A percentile compares a stretch with the other conserved stretches of the same genome.
Evolutionary conservation across 1,139 yeast genomes (phyloP).

Genomic region (Arxiozyma bovina): DNA sequence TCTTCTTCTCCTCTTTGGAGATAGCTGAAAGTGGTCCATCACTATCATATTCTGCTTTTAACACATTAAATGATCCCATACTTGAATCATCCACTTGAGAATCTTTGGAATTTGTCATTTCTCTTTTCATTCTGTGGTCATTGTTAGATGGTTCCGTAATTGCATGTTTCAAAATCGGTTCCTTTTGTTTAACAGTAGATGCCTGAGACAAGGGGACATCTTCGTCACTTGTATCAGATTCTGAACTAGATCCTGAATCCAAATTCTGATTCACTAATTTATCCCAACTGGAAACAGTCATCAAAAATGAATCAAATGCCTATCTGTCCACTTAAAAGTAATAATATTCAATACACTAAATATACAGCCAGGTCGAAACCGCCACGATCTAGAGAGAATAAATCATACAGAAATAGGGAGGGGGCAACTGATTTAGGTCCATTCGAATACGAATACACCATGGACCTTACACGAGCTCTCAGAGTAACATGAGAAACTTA

Average conservation of each 20-base stretch:
- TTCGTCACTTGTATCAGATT: conserved; percentile 9
- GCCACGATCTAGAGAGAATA: too few relatives aligned
- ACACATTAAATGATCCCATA: background rate
- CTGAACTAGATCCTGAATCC: background rate
- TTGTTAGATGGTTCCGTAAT: too few relatives aligned
- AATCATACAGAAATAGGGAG: too few relatives aligned
- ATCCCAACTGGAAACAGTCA: background rate
- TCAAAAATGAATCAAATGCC: background rate
- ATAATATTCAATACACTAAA: too few relatives aligned
- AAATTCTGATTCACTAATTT: background rate
- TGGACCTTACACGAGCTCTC: too few relatives aligned
- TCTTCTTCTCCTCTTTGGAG: conserved; percentile 5
- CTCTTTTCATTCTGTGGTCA: background rate
- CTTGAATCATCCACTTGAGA: too few relatives aligned
- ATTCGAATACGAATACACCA: too few relatives aligned
- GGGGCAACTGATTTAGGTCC: too few relatives aligned
- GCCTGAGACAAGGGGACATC: conserved; percentile 19
- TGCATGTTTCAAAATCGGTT: too few relatives aligned
- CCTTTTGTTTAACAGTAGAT: background rate
- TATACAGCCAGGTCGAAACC: too few relatives aligned
- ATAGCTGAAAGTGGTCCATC: conserved; percentile 7
- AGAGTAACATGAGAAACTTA: too few relatives aligned
- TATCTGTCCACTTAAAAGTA: background rate
- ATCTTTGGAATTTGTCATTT: background rate
- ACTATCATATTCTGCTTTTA: conserved; percentile 7